Conservation (phyloP, 768 basidiomycete species). For the Naganishia antarctica region DNA sequence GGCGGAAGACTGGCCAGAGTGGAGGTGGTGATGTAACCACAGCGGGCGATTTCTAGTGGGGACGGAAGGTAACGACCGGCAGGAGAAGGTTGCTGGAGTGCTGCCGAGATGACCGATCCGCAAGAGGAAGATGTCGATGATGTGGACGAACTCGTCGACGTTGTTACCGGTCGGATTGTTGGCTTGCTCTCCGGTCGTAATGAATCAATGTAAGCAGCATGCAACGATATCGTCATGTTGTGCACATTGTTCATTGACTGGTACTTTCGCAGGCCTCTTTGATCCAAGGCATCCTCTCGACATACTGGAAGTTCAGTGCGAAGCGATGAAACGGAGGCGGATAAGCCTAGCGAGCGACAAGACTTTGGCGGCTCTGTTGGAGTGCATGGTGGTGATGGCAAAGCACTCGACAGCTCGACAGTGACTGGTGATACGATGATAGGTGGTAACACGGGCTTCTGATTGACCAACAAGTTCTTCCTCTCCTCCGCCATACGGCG, state of each 20-base stretch:
- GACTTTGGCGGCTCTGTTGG: background rate
- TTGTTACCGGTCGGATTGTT: background rate
- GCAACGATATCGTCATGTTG: background rate
- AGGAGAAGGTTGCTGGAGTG: slow-evolving; percentile 13
- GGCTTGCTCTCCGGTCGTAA: background rate
- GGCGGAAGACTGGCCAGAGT: slow-evolving; percentile 13
- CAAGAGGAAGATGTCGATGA: slow-evolving; percentile 1
- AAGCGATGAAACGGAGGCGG: slow-evolving; percentile 1
- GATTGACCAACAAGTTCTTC: slow-evolving; percentile 8
- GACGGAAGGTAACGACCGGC: background rate
- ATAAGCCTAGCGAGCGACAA: background rate
- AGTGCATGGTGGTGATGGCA: slow-evolving; percentile 1
- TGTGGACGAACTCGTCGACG: background rate
- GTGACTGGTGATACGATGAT: background rate
- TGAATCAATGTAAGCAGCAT: slow-evolving; percentile 5
- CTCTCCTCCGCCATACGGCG: slow-evolving; percentile 6
- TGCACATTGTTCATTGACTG: slow-evolving; percentile 7
- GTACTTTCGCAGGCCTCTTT: background rate
- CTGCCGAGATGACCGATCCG: slow-evolving; percentile 8
- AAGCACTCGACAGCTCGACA: background rate
- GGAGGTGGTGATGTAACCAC: background rate
- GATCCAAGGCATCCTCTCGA: background rate
- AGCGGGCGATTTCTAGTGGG: slow-evolving; percentile 2
- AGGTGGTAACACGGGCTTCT: background rate
- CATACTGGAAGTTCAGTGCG: background rate